Evolutionary conservation across 805 yeast species (phyloP).

Genomic region (Candida ortonii): DNA sequence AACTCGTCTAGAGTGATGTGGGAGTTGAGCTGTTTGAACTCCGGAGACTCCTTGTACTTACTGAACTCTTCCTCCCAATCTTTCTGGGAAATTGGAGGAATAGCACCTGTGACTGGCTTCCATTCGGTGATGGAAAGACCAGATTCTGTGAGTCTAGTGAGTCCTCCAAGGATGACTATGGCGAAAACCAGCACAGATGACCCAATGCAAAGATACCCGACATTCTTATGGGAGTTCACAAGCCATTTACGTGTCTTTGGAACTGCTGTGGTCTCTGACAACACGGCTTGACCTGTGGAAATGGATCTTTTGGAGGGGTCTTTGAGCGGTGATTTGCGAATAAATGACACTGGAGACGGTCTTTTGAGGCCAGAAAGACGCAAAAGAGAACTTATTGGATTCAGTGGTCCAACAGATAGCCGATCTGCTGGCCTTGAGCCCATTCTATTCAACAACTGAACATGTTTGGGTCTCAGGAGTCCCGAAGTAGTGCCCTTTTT

Average conservation of each 20-base stretch:
- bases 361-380: too few species aligned
- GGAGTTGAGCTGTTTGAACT: constrained; percentile 83
- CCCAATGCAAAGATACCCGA: constrained; percentile 86
- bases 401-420: too few species aligned
- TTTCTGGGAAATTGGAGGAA: constrained; percentile 78
- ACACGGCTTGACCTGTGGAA: constrained; percentile 13
- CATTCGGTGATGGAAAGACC: constrained; percentile 97
- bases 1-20: constrained; percentile 88
- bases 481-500: constrained; percentile 12
- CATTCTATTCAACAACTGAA: too few species aligned
- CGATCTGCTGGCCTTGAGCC: too few species aligned
- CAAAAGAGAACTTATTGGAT: too few species aligned
- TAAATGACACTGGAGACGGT: too few species aligned
- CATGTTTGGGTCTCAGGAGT: too few species aligned
- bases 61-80: constrained; percentile 87
- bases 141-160: constrained; percentile 92
- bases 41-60: constrained; percentile 85
- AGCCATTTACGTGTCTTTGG: constrained; percentile 31
- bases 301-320: constrained; percentile 16
- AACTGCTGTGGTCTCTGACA: constrained; percentile 1
- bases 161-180: constrained; percentile 93
- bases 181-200: constrained; percentile 89
- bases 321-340: too few species aligned
- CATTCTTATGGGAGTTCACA: constrained; percentile 50
- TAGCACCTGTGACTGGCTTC: constrained; percentile 94